These are phyloP conservation scores for Arthrobotrys megalospora DNA, from an alignment of 2,329 filamentous ascomycete species.

Conservation along the genomic window DNA sequence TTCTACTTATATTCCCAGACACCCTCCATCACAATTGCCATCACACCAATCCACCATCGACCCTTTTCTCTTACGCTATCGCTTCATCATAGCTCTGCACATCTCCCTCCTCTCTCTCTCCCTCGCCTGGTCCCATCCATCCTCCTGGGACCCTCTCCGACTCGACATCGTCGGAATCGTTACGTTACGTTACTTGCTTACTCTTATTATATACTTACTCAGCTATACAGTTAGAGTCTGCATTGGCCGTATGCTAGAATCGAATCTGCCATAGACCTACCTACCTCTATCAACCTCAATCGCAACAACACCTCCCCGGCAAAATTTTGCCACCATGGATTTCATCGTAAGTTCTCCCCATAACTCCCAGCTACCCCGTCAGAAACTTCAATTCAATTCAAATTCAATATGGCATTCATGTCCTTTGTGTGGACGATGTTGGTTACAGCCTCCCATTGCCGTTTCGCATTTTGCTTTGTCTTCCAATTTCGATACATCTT, in stretches of 20 bases:
- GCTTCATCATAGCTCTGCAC: constrained; percentile 21
- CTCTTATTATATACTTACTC: background rate
- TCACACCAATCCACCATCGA: constrained; percentile 23
- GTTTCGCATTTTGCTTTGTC: constrained; percentile 18
- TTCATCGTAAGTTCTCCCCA: constrained; percentile 60
- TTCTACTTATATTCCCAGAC: constrained; percentile 17
- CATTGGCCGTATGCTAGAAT: background rate
- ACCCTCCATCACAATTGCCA: constrained; percentile 16
- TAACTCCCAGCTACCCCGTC: background rate
- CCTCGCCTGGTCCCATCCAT: constrained; percentile 33
- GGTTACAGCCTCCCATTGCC: constrained; percentile 14
- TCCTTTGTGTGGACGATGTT: background rate
- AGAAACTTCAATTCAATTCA: background rate
- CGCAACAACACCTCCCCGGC: constrained; percentile 38
- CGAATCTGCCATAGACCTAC: background rate
- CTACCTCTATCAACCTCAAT: constrained; percentile 9
- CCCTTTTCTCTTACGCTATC: constrained; percentile 49
- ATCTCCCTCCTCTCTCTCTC: constrained; percentile 23
- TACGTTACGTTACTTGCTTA: too few relatives aligned
- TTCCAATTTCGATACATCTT: constrained; percentile 26
- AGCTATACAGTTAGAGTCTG: constrained; percentile 1
- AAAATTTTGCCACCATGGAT: constrained; percentile 60
- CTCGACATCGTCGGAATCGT: background rate
- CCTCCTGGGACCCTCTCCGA: constrained; percentile 8
- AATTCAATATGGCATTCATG: background rate